A percentile compares a stretch with the other conserved stretches of the same genome.
Conservation (phyloP, 2,329 filamentous ascomycete genomes). For the Thermothelomyces thermophilus region DNA sequence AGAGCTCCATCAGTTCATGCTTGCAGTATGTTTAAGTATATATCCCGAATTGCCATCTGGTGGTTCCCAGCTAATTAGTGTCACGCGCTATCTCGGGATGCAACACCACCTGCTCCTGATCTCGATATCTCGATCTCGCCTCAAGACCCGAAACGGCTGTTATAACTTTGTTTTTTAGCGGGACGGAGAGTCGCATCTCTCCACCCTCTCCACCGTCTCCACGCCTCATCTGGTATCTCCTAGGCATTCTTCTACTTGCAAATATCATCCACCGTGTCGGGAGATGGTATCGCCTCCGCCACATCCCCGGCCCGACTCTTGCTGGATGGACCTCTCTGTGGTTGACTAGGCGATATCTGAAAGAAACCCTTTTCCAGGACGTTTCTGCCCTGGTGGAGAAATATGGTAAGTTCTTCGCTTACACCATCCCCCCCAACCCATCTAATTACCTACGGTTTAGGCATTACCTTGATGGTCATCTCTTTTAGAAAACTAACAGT, state of each 20-base stretch:
- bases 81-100: too few species aligned
- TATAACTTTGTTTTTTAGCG: background rate
- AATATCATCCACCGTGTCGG: conserved; percentile 1
- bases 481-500: background rate
- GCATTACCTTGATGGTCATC: background rate
- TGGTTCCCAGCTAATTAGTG: too few species aligned
- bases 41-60: too few species aligned
- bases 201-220: background rate
- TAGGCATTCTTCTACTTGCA: background rate
- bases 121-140: too few species aligned
- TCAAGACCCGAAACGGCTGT: background rate
- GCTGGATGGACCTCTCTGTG: conserved; percentile 18
- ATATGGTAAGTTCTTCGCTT: background rate
- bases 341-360: conserved; percentile 8
- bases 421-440: too few species aligned
- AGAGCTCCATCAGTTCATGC: too few species aligned
- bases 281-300: conserved; percentile 15
- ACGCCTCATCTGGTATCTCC: background rate
- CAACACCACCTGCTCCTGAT: too few species aligned
- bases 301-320: conserved; percentile 15
- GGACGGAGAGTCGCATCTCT: too few species aligned
- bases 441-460: too few species aligned
- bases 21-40: too few species aligned
- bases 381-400: background rate
- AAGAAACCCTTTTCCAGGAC: conserved; percentile 1